Evolutionary conservation across 2,329 filamentous ascomycete genomes (phyloP).

Genomic region (Sporothrix sp.): DNA sequence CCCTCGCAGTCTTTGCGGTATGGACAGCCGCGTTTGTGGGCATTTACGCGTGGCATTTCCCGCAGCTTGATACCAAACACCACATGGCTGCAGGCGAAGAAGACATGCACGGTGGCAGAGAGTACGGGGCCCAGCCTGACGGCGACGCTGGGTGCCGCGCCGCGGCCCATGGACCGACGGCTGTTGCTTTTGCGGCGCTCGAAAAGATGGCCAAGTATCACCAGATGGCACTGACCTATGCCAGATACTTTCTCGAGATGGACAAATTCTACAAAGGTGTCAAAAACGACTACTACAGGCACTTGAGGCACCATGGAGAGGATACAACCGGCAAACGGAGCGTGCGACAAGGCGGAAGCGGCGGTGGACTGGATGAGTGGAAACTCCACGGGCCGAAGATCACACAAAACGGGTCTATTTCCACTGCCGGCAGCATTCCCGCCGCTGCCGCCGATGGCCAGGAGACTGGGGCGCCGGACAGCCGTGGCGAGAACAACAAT

Average conservation of each 20-base stretch:
- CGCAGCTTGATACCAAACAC: slow-evolving; percentile 53
- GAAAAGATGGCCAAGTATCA: slow-evolving; percentile 41
- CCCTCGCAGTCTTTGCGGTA: slow-evolving; percentile 55
- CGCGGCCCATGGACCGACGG: slow-evolving; percentile 36
- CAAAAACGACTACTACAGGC: slow-evolving; percentile 37
- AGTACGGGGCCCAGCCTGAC: slow-evolving; percentile 19
- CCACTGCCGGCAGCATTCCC: slow-evolving; percentile 24
- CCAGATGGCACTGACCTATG: slow-evolving; percentile 48
- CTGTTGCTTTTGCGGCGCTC: slow-evolving; percentile 40
- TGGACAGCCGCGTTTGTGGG: slow-evolving; percentile 58
- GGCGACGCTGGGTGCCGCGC: too few relatives aligned
- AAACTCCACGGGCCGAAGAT: slow-evolving; percentile 31
- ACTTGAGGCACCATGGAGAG: slow-evolving; percentile 16
- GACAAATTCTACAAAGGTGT: slow-evolving; percentile 42
- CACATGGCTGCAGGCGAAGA: slow-evolving; percentile 35
- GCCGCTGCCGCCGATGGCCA: too few relatives aligned
- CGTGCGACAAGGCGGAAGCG: slow-evolving; percentile 32
- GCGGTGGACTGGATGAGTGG: slow-evolving; percentile 48
- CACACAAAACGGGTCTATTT: slow-evolving; percentile 35
- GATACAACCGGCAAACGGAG: slow-evolving; percentile 25
- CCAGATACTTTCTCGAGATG: slow-evolving; percentile 43
- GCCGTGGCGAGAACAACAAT: slow-evolving; percentile 23
- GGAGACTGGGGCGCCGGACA: slow-evolving; percentile 21
- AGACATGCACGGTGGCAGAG: not conserved
- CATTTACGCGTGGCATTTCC: slow-evolving; percentile 57